Base-by-base conservation (phyloP, 805 yeast species). In the Wickerhamiella sergipiensis region DNA sequence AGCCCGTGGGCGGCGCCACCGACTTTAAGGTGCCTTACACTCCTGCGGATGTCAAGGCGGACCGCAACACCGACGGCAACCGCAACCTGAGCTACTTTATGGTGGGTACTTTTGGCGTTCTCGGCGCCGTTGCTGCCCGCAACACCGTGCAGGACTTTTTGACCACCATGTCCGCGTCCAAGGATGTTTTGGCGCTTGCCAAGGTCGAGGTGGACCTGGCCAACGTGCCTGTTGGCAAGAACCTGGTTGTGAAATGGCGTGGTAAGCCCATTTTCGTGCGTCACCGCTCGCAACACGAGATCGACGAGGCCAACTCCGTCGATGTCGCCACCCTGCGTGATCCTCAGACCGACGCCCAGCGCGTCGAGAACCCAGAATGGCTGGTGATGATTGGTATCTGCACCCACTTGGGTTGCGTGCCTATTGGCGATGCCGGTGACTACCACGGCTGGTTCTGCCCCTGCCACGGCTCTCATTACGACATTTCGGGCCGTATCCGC, bases 401-500 rank as follows among this genome's bases (percentile, higher is more conserved):
- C 79, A 92, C 99, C 61, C 99, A 92, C 72, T 82, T 92, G 78
- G 99, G 99, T 71, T 92, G 99, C 83, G 99, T 92, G 56, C 99
- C 99, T 61, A 92, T 92, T 66, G 99, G 99, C 70, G 97, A 92
- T 76, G 83, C 97, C 60, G 99, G 99, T 75, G 99, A 92, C 73
- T 92, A 79, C 64, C 97, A 97, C 70, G 99, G 99, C 70, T 92
- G 99, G 99, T 92, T 92, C 90, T 92, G 98, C 74, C 98, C 99
- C 60, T 92, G 98, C 78, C 99, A 94, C 79, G 99, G 98, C 80
- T 90, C 97, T 68, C 98, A 94, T 73, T 92, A 92, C 74, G 98
- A 92, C 75, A 94, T 94, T 75, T 89, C 97, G 58, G 99, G 99
- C 72, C 90, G 99, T 83, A 90, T 92, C 70, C 87, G 99, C 82